Base-by-base conservation (phyloP, 1,284 basidiomycete genomes). In the Exobasidium cylindrosporum region DNA sequence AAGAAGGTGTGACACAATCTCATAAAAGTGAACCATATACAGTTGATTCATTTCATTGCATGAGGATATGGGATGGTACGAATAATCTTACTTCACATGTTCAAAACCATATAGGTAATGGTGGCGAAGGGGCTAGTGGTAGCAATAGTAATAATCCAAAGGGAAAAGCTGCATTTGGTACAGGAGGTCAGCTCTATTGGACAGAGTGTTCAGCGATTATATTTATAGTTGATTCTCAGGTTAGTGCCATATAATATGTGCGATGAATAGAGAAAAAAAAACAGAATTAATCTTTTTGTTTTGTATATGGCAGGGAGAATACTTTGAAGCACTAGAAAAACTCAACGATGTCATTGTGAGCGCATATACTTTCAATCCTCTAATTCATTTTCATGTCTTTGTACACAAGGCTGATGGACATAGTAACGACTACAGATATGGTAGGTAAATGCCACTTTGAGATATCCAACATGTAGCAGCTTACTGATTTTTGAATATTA, bases 361-460 rank as follows among this genome's bases (percentile, higher is more conserved):
- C 14, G 80, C 79, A 0, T 81, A 88, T 75, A 84, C 87, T 45
- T 85, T 87, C 52, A 92, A 92, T 74, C 89, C 88, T 4, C 83
- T 84, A 49, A 87, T 95, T 64, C 87, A 88, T 64, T 85, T 97
- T 50, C 92, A 96, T 79, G 88, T 97, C 26, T 97, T 98, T 75
- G 89, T 97, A 17, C 95, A 98, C 83, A 98, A 98, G 82, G 89
- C 92, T 17, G 95, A 97, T 80, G 89, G 89, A 45, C 82, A 95
- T 62, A 88, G 90, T 60, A 92, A 94, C 70, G 95, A 97, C 72
- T 94, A 96, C 79, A 88, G 92, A 72, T 87, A 89, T 61, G 92
- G 92, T 92, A 30, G 28, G 62, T 46, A 11, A 17, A 40, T 7
- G 35, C n/a, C n/a, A n/a, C n/a, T n/a, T n/a, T n/a, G n/a, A n/a